Evolutionary conservation across 805 yeast species (phyloP), one percentile per base, ranked within the genome.

Genomic region (Yarrowia sp.): DNA sequence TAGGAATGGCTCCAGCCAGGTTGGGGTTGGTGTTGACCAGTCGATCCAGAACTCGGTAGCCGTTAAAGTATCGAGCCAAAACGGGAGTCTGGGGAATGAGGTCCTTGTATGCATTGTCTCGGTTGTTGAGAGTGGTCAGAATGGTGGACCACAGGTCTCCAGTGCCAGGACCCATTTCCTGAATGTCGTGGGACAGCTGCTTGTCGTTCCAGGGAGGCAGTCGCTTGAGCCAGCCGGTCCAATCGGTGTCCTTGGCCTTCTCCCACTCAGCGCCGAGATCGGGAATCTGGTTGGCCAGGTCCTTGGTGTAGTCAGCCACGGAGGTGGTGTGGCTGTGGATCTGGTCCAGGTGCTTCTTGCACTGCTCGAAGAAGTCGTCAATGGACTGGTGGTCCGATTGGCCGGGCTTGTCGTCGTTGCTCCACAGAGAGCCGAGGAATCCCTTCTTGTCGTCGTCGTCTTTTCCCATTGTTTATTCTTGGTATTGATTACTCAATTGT

Each of bases 361-460:
- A 63, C 40, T 63, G 55, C 19, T 63, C 67, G n/a, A 63, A 63
- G 48, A 63, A 63, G 48, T 48, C 55, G 40, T 63, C 67, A 22
- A 63, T 63, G 22, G 67, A 48, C 41, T 63, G 42, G 55, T 49
- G 67, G 56, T 38, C 48, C 26, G 50, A 43, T 8, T 14, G 26
- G 41, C 38, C 32, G 41, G 41, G 14, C 42, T 59, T 45, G 42
- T 45, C 52, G 52, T 59, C 65, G 42, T 5, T 43, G 65, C 52
- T 35, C 65, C 65, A 59, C 41, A 59, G 65, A 12, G 65, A 59
- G 10, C 65, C 65, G 16, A 59, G 65, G 32, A 59, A 43, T 8
- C 65, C 42, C 65, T 59, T 59, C 35, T 59, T 59, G 42, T 59
- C 65, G 65, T 59, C 46, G 65, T 59, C 65, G 65, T 59, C 65